Conservation (phyloP, 768 basidiomycete genomes). For the Suillus subalutaceus region DNA sequence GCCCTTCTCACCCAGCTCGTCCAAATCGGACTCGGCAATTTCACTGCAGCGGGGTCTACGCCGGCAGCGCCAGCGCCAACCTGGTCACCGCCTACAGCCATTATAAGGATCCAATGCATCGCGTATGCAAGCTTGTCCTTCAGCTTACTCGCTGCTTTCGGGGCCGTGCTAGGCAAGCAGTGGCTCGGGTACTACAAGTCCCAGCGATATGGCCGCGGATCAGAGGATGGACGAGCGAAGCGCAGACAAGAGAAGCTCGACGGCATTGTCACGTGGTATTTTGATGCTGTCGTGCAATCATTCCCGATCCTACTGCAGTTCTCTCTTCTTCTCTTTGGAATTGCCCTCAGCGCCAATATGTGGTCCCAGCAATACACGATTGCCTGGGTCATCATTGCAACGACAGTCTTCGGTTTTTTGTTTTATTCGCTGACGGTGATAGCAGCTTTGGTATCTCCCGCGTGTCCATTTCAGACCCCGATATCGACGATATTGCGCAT, state of each 20-base stretch:
- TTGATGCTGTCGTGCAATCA: slow-evolving; percentile 11
- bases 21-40: slow-evolving; percentile 7
- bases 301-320: slow-evolving; percentile 18
- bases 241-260: slow-evolving; percentile 14
- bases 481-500: neutral
- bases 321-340: slow-evolving; percentile 16
- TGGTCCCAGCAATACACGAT: neutral
- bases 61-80: neutral
- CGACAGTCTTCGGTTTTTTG: neutral
- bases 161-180: slow-evolving; percentile 20
- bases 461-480: slow-evolving; percentile 10
- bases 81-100: neutral
- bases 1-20: slow-evolving; percentile 15
- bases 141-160: slow-evolving; percentile 17
- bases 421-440: slow-evolving; percentile 11
- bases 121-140: slow-evolving; percentile 16
- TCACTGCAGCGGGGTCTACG: slow-evolving; percentile 10
- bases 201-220: slow-evolving; percentile 1
- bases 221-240: slow-evolving; percentile 10
- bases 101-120: slow-evolving; percentile 9
- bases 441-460: slow-evolving; percentile 6
- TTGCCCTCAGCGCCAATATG: slow-evolving; percentile 12
- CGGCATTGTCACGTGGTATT: slow-evolving; percentile 16
- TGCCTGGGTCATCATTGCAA: slow-evolving; percentile 2
- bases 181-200: slow-evolving; percentile 14